These are phyloP conservation scores for Yamadazyma buinensis DNA, from an alignment of 1,139 yeast genomes.

Conservation along the genomic window DNA sequence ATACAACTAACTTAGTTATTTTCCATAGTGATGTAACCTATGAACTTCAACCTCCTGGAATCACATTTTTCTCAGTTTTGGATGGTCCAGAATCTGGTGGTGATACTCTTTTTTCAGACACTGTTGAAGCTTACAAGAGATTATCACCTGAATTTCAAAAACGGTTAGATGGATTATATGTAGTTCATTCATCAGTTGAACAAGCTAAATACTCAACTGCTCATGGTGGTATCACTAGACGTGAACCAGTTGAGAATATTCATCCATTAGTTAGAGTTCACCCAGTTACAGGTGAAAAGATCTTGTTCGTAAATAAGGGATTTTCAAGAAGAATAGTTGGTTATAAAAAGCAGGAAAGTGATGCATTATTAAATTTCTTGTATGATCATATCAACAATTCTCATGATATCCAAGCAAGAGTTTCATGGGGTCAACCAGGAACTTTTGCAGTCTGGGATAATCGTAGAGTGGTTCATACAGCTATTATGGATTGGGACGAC, in stretches of 20 bases:
- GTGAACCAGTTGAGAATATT: slow-evolving; percentile 51
- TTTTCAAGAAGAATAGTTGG: slow-evolving; percentile 62
- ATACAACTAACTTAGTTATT: slow-evolving; percentile 29
- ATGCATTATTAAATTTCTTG: slow-evolving; percentile 50
- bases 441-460: slow-evolving; percentile 73
- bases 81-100: slow-evolving; percentile 69
- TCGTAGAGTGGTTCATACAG: slow-evolving; percentile 60
- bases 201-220: slow-evolving; percentile 54
- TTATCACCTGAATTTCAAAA: slow-evolving; percentile 59
- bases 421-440: slow-evolving; percentile 29
- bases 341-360: slow-evolving; percentile 60
- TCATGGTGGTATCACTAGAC: slow-evolving; percentile 57
- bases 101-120: slow-evolving; percentile 67
- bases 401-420: slow-evolving; percentile 38
- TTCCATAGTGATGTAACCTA: slow-evolving; percentile 75
- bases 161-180: slow-evolving; percentile 54
- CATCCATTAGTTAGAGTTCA: slow-evolving; percentile 70
- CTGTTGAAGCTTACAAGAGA: slow-evolving; percentile 64
- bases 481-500: slow-evolving; percentile 55
- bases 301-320: slow-evolving; percentile 53
- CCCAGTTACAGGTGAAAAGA: slow-evolving; percentile 63
- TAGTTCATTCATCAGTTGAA: slow-evolving; percentile 60
- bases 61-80: slow-evolving; percentile 57
- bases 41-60: slow-evolving; percentile 67
- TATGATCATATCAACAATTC: slow-evolving; percentile 43